These are phyloP conservation scores for Hypoxylon trugodes DNA, from an alignment of 495 filamentous ascomycete species.

Conservation along the genomic window DNA sequence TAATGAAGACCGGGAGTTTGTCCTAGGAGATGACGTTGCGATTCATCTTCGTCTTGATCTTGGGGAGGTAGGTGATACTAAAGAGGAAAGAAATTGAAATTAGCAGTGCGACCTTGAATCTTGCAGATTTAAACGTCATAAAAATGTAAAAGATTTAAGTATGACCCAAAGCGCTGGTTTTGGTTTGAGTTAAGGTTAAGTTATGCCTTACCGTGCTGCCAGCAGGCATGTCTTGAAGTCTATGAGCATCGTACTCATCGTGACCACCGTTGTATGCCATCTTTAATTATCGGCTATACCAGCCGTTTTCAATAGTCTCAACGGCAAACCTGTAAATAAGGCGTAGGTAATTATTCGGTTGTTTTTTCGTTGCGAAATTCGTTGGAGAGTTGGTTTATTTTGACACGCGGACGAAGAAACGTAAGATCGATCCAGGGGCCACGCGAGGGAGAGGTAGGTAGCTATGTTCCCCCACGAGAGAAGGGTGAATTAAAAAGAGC, in stretches of 20 bases:
- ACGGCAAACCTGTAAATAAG: neutral
- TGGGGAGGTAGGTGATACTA: constrained; percentile 63
- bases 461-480: constrained; percentile 28
- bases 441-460: constrained; percentile 31
- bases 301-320: constrained; percentile 18
- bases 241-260: constrained; percentile 67
- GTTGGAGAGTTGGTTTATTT: constrained; percentile 24
- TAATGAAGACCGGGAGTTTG: constrained; percentile 72
- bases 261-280: constrained; percentile 59
- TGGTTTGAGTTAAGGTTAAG: constrained; percentile 34
- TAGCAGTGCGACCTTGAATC: constrained; percentile 31
- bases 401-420: constrained; percentile 1
- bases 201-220: constrained; percentile 68
- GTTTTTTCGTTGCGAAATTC: constrained; percentile 11
- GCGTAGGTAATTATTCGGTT: neutral
- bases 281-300: constrained; percentile 40
- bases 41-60: constrained; percentile 78
- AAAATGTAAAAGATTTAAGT: neutral
- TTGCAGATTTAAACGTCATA: neutral
- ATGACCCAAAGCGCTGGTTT: constrained; percentile 16
- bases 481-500: constrained; percentile 34
- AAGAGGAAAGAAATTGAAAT: constrained; percentile 12
- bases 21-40: constrained; percentile 75
- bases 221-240: constrained; percentile 72
- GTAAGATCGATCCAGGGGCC: constrained; percentile 37